Conservation (phyloP, 139 green algal genomes). For the Auxenochlorella pyrenoidosa region DNA sequence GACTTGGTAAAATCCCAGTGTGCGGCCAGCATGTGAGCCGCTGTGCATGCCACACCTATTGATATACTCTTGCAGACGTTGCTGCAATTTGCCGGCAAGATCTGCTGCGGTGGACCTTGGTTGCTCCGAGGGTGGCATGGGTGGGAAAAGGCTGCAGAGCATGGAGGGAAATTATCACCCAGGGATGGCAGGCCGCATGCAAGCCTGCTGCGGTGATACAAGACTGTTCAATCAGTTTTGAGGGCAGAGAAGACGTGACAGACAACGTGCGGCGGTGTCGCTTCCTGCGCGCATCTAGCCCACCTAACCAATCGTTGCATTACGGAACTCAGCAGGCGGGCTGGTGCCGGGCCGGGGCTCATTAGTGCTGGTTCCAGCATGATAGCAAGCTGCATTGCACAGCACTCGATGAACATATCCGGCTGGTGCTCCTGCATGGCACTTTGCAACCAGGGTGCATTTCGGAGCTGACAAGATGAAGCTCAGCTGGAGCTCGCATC, state of each 20-base stretch:
- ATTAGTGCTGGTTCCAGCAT: constrained; percentile 49
- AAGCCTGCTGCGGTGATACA: too few relatives aligned
- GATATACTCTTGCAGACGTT: constrained; percentile 29
- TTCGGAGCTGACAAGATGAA: neutral
- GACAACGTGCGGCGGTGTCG: neutral
- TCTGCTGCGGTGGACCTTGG: neutral
- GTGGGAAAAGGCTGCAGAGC: neutral
- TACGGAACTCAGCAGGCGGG: constrained; percentile 31
- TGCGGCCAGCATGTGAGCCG: neutral
- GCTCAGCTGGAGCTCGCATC: too few relatives aligned
- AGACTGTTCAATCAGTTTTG: neutral
- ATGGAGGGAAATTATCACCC: too few relatives aligned
- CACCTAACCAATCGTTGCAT: constrained; percentile 22
- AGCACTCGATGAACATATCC: constrained; percentile 26
- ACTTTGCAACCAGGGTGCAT: neutral
- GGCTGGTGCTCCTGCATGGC: constrained; percentile 41
- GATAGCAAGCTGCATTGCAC: constrained; percentile 46
- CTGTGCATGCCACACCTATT: constrained; percentile 7
- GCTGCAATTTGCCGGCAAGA: constrained; percentile 15
- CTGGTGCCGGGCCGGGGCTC: constrained; percentile 15
- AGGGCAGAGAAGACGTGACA: neutral
- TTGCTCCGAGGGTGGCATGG: neutral
- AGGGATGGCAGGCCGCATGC: too few relatives aligned
- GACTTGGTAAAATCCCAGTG: too few relatives aligned
- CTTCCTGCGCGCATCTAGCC: neutral